Percentiles rank a stretch among this genome's conserved stretches.
Conservation (phyloP, 495 filamentous ascomycete species). For the Xylaria grammica region DNA sequence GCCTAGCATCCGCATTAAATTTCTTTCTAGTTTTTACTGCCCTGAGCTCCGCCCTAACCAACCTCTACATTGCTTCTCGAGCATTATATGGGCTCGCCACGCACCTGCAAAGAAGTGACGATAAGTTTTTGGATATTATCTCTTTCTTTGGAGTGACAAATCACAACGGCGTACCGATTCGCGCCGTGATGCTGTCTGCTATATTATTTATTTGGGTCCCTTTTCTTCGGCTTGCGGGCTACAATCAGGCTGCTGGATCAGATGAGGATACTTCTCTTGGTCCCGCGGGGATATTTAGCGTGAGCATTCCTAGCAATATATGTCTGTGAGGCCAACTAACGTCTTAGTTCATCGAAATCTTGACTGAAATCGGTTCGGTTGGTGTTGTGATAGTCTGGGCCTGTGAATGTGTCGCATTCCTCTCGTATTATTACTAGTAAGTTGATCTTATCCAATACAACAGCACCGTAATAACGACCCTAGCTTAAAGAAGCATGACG, state of each 20-base stretch:
- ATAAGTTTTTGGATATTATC: constrained; percentile 32
- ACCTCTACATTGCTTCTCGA: constrained; percentile 49
- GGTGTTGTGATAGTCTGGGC: constrained; percentile 46
- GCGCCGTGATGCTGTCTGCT: constrained; percentile 45
- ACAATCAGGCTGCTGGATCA: too few relatives aligned
- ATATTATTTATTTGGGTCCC: constrained; percentile 32
- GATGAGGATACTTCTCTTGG: too few relatives aligned
- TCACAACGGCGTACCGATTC: constrained; percentile 45
- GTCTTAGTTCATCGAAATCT: constrained; percentile 39
- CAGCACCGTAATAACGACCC: too few relatives aligned
- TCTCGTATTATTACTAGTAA: constrained; percentile 47
- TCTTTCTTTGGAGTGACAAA: constrained; percentile 46
- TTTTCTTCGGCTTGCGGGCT: constrained; percentile 35
- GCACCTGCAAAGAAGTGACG: constrained; percentile 33
- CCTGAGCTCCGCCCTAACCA: constrained; percentile 42
- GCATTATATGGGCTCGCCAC: constrained; percentile 48
- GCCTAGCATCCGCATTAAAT: constrained; percentile 28
- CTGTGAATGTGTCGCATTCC: constrained; percentile 51
- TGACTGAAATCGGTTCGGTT: constrained; percentile 42
- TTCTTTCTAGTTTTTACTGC: constrained; percentile 32
- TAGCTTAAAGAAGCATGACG: too few relatives aligned
- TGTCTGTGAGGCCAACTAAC: not conserved
- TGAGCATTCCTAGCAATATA: too few relatives aligned
- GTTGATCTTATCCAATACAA: not conserved
- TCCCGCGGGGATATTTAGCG: too few relatives aligned